Evolutionary conservation across 352 stramenopile species (phyloP).

Genomic region (Pseudoperonospora humuli): DNA sequence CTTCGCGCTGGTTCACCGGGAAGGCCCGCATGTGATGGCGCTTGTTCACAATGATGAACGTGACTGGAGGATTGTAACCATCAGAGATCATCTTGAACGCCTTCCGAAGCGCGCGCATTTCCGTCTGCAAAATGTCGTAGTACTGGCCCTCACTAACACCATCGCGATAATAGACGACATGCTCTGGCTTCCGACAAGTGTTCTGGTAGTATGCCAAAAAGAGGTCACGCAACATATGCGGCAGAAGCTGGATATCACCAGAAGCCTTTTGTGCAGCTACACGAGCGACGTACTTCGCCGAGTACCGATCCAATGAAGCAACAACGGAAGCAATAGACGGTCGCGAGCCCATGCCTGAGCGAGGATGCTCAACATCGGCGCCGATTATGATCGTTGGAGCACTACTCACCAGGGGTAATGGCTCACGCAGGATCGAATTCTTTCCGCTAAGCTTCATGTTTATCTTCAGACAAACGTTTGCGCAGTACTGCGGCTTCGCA

Average conservation of each 20-base stretch:
- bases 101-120: constrained; percentile 71
- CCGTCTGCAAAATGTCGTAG: constrained; percentile 59
- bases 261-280: constrained; percentile 42
- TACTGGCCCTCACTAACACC: constrained; percentile 83
- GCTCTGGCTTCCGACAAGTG: constrained; percentile 65
- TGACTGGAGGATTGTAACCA: constrained; percentile 67
- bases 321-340: constrained; percentile 74
- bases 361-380: constrained; percentile 65
- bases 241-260: constrained; percentile 49
- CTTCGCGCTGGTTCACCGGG: constrained; percentile 25
- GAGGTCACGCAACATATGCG: constrained; percentile 58
- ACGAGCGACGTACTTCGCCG: constrained; percentile 51
- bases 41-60: constrained; percentile 86
- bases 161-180: constrained; percentile 83
- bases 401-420: constrained; percentile 34
- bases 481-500: constrained; percentile 45
- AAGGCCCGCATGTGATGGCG: constrained; percentile 83
- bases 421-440: constrained; percentile 47
- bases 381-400: constrained; percentile 73
- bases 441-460: constrained; percentile 74
- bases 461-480: constrained; percentile 66
- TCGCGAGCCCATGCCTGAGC: constrained; percentile 42
- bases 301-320: constrained; percentile 64
- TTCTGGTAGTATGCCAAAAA: constrained; percentile 68
- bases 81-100: constrained; percentile 56